Evolutionary conservation across 345 rosid species (phyloP).

Genomic region (Bruguiera parviflora): DNA sequence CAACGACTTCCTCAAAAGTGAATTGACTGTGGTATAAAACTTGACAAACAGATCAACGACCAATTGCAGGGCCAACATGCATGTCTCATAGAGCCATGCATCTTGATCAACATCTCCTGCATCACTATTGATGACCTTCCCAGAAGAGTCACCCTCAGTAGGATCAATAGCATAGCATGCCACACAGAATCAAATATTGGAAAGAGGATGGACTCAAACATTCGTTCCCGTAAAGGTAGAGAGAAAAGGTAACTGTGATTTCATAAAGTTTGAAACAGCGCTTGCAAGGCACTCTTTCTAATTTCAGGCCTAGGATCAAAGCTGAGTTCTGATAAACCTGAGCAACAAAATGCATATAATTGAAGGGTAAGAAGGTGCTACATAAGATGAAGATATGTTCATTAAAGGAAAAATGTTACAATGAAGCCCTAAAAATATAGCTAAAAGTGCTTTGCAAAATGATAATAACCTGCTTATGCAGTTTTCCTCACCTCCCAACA

Average conservation of each 20-base stretch:
- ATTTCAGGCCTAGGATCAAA: conserved; percentile 97
- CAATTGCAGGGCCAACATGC: conserved; percentile 91
- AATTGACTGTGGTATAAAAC: conserved; percentile 86
- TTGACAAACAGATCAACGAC: conserved; percentile 98
- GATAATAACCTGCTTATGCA: conserved; percentile 10
- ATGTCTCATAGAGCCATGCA: conserved; percentile 98
- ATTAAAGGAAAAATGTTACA: neutral
- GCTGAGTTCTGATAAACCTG: conserved; percentile 98
- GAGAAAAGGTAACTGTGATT: conserved; percentile 92
- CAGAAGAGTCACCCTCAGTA: conserved; percentile 62
- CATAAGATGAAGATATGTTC: too few relatives aligned
- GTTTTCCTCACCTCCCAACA: conserved; percentile 76
- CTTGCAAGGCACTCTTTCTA: conserved; percentile 90
- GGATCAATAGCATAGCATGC: conserved; percentile 99
- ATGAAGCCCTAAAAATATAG: neutral
- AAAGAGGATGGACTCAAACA: conserved; percentile 84
- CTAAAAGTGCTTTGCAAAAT: conserved; percentile 2
- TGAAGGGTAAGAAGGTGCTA: neutral
- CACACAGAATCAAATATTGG: conserved; percentile 95
- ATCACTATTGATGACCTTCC: conserved; percentile 54
- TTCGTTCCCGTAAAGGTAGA: conserved; percentile 75
- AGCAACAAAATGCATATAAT: conserved; percentile 8
- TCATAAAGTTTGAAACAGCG: conserved; percentile 80
- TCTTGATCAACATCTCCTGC: conserved; percentile 82
- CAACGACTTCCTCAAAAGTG: conserved; percentile 78